Evolutionary conservation across 1,139 yeast species (phyloP).

Genomic region (Debaryomycetaceae sp.): DNA sequence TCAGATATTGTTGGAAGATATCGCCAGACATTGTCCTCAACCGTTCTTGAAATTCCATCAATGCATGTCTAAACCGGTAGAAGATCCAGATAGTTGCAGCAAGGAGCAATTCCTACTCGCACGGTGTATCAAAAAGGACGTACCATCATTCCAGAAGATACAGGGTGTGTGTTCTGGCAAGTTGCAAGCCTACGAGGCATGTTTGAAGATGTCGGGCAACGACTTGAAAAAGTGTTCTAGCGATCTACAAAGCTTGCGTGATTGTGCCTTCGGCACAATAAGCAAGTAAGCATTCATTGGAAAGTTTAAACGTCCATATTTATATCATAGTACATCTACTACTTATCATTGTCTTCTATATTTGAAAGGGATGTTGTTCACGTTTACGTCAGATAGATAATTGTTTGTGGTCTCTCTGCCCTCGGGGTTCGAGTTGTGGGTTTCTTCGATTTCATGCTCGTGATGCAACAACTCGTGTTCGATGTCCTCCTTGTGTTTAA

Average conservation of each 20-base stretch:
- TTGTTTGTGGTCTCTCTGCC: conserved; percentile 31
- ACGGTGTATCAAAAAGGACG: conserved; percentile 53
- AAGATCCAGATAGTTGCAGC: conserved; percentile 46
- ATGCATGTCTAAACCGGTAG: conserved; percentile 50
- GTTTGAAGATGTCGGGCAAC: conserved; percentile 42
- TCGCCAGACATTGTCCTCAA: conserved; percentile 65
- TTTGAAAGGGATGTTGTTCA: conserved; percentile 36
- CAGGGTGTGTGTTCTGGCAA: conserved; percentile 54
- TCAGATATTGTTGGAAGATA: conserved; percentile 35
- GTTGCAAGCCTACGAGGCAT: conserved; percentile 58
- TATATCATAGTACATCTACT: background rate
- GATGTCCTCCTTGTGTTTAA: conserved; percentile 82
- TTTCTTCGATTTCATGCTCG: conserved; percentile 72
- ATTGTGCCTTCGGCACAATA: conserved; percentile 34
- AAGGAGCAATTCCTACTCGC: conserved; percentile 51
- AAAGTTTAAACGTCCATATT: background rate
- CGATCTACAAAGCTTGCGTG: conserved; percentile 30
- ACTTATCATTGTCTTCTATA: conserved; percentile 15
- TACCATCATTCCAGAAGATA: conserved; percentile 64
- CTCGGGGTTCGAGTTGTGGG: conserved; percentile 55
- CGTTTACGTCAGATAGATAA: conserved; percentile 31
- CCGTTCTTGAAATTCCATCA: conserved; percentile 62
- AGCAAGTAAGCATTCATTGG: conserved; percentile 5
- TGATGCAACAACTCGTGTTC: conserved; percentile 89
- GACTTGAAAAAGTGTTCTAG: conserved; percentile 35